phyloP scores from a whole-genome alignment of 345 rosid genomes.

The Hibiscus trionum region DNA sequence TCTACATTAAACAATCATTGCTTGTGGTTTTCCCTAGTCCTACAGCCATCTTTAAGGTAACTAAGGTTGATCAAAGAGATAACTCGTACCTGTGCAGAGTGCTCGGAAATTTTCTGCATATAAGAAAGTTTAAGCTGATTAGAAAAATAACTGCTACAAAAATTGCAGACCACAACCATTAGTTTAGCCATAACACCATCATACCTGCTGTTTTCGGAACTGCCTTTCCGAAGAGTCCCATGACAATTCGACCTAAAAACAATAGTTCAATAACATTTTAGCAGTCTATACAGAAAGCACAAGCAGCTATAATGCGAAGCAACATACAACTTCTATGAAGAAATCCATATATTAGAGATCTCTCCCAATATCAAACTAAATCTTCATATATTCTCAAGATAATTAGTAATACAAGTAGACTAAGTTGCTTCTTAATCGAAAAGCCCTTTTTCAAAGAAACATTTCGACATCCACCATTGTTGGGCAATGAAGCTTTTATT shows the following conservation, averaged over 20 bases:
- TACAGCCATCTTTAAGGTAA: background rate
- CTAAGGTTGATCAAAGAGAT: background rate
- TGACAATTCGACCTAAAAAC: slow-evolving; percentile 66
- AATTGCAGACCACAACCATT: background rate
- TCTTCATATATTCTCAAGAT: background rate
- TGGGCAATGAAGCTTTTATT: background rate
- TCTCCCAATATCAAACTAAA: background rate
- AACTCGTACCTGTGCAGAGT: slow-evolving; percentile 70
- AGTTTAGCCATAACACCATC: background rate
- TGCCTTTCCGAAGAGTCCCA: slow-evolving; percentile 83
- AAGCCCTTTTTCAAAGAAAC: background rate
- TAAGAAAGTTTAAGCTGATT: slow-evolving; percentile 7
- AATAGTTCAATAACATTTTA: background rate
- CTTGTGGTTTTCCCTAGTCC: background rate
- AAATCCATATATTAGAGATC: background rate
- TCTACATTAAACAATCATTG: background rate
- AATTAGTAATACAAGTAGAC: background rate
- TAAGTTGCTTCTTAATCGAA: background rate
- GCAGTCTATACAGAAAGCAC: background rate
- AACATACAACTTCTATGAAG: background rate
- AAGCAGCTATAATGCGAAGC: background rate
- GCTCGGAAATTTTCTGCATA: slow-evolving; percentile 97
- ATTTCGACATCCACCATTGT: no score
- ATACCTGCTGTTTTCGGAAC: slow-evolving; percentile 92
- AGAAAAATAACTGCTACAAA: slow-evolving; percentile 2